phyloP scores from a whole-genome alignment of 371 early-diverging fungal species.

The Capillidium heterosporum region DNA sequence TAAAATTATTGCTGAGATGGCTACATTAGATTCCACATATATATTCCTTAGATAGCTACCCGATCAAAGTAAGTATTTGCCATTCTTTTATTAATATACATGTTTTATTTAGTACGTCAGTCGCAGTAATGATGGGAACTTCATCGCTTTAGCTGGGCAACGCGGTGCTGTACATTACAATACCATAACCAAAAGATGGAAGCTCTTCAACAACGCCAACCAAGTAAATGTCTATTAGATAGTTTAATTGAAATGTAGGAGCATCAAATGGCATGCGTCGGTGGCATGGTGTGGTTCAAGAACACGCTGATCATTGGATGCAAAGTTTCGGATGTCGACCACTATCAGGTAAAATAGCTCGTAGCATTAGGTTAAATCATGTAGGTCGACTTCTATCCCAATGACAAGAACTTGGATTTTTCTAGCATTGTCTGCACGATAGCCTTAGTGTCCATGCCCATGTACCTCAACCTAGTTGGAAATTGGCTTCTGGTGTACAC shows the following conservation, averaged over 20 bases:
- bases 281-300: constrained; percentile 65
- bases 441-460: constrained; percentile 14
- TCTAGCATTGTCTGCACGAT: constrained; percentile 32
- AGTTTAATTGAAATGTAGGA: constrained; percentile 18
- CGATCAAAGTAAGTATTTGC: background rate
- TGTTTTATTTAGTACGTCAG: constrained; percentile 24
- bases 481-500: constrained; percentile 42
- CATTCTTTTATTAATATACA: background rate
- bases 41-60: background rate
- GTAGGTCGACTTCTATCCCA: constrained; percentile 52
- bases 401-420: constrained; percentile 58
- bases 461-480: constrained; percentile 34
- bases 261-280: constrained; percentile 45
- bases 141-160: constrained; percentile 57
- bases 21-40: background rate
- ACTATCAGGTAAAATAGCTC: constrained; percentile 33
- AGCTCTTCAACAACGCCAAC: constrained; percentile 60
- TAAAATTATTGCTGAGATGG: background rate
- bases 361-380: background rate
- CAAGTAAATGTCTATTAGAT: constrained; percentile 18
- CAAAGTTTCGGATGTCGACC: constrained; percentile 18
- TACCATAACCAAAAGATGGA: constrained; percentile 51
- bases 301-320: constrained; percentile 46
- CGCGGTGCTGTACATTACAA: constrained; percentile 62
- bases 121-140: constrained; percentile 41